These are phyloP conservation scores for Pythium insidiosum DNA, from an alignment of 352 stramenopile genomes.

Conservation along the genomic window DNA sequence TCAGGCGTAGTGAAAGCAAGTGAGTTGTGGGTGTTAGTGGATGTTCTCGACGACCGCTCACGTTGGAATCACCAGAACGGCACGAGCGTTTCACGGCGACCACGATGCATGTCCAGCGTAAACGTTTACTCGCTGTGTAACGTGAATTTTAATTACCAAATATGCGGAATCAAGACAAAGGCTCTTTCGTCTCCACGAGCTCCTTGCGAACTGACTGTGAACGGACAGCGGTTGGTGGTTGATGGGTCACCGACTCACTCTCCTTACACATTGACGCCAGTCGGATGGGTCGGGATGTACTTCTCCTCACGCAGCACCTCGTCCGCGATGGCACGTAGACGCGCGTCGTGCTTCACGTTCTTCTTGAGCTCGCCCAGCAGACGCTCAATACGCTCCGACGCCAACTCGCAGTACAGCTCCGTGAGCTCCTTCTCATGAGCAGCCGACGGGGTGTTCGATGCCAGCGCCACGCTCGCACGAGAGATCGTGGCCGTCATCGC, in stretches of 20 bases:
- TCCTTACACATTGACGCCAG: constrained; percentile 51
- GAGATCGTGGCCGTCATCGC: constrained; percentile 86
- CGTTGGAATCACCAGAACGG: constrained; percentile 20
- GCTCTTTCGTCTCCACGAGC: too few species aligned
- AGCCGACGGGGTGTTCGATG: constrained; percentile 36
- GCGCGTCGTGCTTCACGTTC: constrained; percentile 52
- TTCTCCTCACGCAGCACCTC: constrained; percentile 64
- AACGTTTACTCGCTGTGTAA: too few species aligned
- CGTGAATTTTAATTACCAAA: too few species aligned
- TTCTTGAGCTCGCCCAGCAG: constrained; percentile 56
- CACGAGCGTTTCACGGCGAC: constrained; percentile 7
- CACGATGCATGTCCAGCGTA: too few species aligned
- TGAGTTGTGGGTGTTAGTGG: constrained; percentile 2
- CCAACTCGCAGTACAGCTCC: constrained; percentile 72
- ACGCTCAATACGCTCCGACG: constrained; percentile 53
- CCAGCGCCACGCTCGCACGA: constrained; percentile 60
- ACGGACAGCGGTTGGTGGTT: too few species aligned
- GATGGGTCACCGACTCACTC: not conserved
- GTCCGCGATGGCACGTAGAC: constrained; percentile 67
- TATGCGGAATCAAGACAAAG: too few species aligned
- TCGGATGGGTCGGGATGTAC: constrained; percentile 76
- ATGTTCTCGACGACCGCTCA: not conserved
- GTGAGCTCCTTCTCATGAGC: constrained; percentile 74
- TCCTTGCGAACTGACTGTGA: too few species aligned
- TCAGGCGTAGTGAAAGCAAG: not conserved